Evolutionary conservation across 2,329 filamentous ascomycete species (phyloP), one percentile per base, ranked within the genome.

Genomic region (Apiospora sp.): DNA sequence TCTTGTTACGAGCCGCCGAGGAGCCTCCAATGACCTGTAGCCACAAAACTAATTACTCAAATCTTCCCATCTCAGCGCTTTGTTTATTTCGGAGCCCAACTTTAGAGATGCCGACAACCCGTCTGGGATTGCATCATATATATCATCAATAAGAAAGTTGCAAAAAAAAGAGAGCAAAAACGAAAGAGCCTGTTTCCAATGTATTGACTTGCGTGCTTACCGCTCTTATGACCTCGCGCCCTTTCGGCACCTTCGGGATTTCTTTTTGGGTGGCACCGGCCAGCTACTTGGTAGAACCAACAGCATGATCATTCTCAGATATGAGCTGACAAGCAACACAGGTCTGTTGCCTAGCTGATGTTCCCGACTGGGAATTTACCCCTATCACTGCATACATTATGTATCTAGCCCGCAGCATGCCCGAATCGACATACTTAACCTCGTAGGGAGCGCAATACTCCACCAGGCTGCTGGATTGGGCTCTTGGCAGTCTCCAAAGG

Each of bases 51-150:
- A 61, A 34, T 4, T 8, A n/a, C 49, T 54, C 10, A 24, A 16
- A 14, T 19, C 30, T 37, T 30, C 19, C 14, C 30, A 37, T 61
- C 54, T 61, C 54, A 37, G 54, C 30, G 30, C 54, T 61, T 22
- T 22, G n/a, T 49, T 61, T 37, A 37, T 61, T 37, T 61, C 30
- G 54, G 54, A 61, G 54, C 54, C 54, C 54, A 37, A 61, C 54
- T 37, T 37, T 7, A 34, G 2, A 44, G n/a, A 24, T 43, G 37
- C 64, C 37, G 43, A 6, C 16, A 22, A 30, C 10, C 64, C 64
- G 64, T 68, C 64, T 68, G 14, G 14, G 24, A 68, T 68, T 46
- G 64, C 41, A 30, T 43, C 43, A 46, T 24, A 30, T 68, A 68
- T 46, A 37, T 12, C 6, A 61, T 19, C n/a, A 27, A 54, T 22